A percentile compares a stretch with the other conserved stretches of the same genome.
Conservation (phyloP, 441 rosid genomes). For the Viola pubescens region DNA sequence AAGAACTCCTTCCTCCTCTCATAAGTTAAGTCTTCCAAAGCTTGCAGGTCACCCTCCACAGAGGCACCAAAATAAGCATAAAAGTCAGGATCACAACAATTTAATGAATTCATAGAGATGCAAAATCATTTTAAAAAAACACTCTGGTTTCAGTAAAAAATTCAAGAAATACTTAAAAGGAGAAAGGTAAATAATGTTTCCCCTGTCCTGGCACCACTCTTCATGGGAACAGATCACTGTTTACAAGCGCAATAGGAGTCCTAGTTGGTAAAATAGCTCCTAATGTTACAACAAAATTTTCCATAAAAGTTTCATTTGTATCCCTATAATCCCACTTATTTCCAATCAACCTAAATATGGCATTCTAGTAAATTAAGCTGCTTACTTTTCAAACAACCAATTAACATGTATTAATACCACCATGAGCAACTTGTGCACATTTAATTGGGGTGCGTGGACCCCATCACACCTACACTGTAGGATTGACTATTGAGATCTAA, state of each 20-base stretch:
- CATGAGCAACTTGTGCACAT: neutral
- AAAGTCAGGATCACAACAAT: neutral
- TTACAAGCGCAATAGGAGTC: neutral
- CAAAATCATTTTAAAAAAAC: neutral
- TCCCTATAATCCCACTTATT: neutral
- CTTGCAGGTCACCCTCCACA: constrained; percentile 82
- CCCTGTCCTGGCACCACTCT: neutral
- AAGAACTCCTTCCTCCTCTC: constrained; percentile 76
- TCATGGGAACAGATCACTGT: neutral
- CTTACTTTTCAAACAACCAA: constrained; percentile 1
- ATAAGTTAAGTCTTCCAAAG: constrained; percentile 89
- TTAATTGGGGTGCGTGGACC: neutral
- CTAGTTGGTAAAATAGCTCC: neutral
- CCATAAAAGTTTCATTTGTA: neutral
- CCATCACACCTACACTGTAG: no score
- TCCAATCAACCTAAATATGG: neutral
- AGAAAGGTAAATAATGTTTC: neutral
- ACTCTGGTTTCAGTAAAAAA: neutral
- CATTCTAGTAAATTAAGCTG: neutral
- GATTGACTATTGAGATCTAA: neutral
- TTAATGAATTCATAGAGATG: neutral
- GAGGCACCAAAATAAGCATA: constrained; percentile 1
- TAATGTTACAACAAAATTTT: neutral
- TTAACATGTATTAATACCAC: neutral
- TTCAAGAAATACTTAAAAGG: no score